Evolutionary conservation across 1,284 basidiomycete genomes (phyloP), one percentile per base, ranked within the genome.

Genomic region (Apiotrichum sp.): DNA sequence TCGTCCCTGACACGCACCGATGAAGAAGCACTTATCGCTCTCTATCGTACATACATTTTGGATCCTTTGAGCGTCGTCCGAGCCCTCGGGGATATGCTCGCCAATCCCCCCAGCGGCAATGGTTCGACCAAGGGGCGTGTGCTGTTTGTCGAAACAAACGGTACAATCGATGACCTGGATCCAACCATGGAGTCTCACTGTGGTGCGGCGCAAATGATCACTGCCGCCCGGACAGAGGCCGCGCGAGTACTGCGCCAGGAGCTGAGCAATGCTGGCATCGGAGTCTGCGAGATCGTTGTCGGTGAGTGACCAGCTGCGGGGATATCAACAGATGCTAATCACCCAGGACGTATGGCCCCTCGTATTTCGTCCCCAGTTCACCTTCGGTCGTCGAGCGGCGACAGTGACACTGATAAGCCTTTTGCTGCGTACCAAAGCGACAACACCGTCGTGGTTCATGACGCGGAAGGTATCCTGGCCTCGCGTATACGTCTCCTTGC

Each of bases 211-310:
- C 58, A 57, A 31, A 62, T 69, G 50, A 59, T 71, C 4, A 50
- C 62, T 6, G 64, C 59, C 0, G 67, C 68, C 1, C 64, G 69
- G n/a, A 51, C 55, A 0, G 66, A 68, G 58, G 55, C 65, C 2
- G 59, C 66, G 6, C 62, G 57, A 33, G 42, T 67, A n/a, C 56
- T 74, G 14, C 57, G 65, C 11, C 46, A 50, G 8, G 70, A 74
- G 47, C 57, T 72, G 35, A 50, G 59, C 7, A 39, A 33, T 1
- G 53, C 64, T 3, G 68, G 69, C 3, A 64, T 74, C 22, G 67
- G 68, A 36, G 71, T 72, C 0, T 72, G 70, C 52, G 70, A 74
- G 49, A 67, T 74, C 8, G 60, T 68, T 10, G 69, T 68, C 10
- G 72, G 72, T 72, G 55, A 65, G 71, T 65, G 10, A 32, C 34